Base-by-base conservation (phyloP, 768 basidiomycete species). In the Botryobasidium botryosum region DNA sequence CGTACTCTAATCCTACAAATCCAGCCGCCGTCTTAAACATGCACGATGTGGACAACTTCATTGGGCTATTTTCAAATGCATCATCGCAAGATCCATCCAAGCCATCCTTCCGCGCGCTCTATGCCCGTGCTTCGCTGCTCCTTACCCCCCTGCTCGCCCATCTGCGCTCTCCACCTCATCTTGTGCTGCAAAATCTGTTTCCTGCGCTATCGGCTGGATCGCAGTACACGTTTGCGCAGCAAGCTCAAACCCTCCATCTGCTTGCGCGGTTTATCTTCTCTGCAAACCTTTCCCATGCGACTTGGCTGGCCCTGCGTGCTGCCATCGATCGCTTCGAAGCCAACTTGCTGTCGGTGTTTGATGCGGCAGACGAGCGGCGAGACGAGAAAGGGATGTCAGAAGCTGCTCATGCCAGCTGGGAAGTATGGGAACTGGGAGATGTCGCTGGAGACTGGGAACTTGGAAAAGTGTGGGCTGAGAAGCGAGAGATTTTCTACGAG, bases 391-490 rank as follows among this genome's bases (percentile, higher is more conserved):
- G 64, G 10, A 96, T 97, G 91, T 67, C 69, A 43, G 75, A 82
- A 44, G 80, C 78, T 0, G 85, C 90, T 4, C 74, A 74, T 45
- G 73, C 83, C 0, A 79, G 83, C 55, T 96, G 88, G 88, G 74
- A 80, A 50, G 74, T 94, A 0, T 82, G 79, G 71, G 60, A 69
- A 20, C 58, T 55, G 4, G 40, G 38, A 40, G 36, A 38, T 21
- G 35, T 35, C 8, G 46, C 27, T 20, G 26, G 24, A 4, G 81
- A 86, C 46, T 91, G 85, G 85, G 91, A 92, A 61, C 76, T 94
- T 68, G 85, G 85, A 1, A 79, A 86, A 51, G 79, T 91, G 15
- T 99, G 92, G 86, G 78, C 84, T 1, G 91, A 99, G 62, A 91
- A 92, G 64, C 66, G 82, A 36, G 90, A 92, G 59, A 77, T 96